Base-by-base conservation (phyloP, 2,329 filamentous ascomycete species). In the Colletotrichum abscissum region DNA sequence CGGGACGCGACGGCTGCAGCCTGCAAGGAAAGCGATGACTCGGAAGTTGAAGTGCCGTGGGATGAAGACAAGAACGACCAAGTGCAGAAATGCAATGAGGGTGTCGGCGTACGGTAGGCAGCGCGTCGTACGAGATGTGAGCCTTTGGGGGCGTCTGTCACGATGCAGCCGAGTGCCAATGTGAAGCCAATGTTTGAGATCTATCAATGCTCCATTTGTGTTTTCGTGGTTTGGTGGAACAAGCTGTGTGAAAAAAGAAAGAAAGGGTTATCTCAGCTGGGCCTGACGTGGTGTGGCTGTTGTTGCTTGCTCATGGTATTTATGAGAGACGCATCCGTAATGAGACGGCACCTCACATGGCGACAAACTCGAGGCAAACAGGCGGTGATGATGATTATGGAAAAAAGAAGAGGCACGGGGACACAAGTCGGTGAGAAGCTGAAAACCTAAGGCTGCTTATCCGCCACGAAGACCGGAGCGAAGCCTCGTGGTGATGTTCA, bases 121-220 rank as follows among this genome's bases (percentile, higher is more conserved):
- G 52, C 11, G 12, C 33, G 69, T 69, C 52, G 42, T 55, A 64
- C 54, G 66, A 59, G 66, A 59, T 54, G 54, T 24, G 58, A 19
- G 66, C 9, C 16, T 19, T 42, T 42, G 38, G 38, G 6, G 38
- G 38, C 4, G 16, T 54, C 42, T 49, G 56, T 69, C 57, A 28
- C 19, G 19, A 68, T 63, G 28, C 14, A 8, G 58, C 66, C 46
- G 30, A 28, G 67, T 14, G 28, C 11, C n/a, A 52, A 55, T 38
- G 59, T 73, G 67, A 70, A 30, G 62, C 71, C 71, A 73, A 71
- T 73, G 71, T 73, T 71, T 73, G 46, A 56, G 71, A 63, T 70
- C 42, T 59, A 62, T 66, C 60, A 19, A 35, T 30, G 56, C 26
- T n/a, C 60, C 70, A 57, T 70, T 49, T 62, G 54, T 38, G 19